Base-by-base conservation (phyloP, 148 eudicot species). In the Euryodendron excelsum region DNA sequence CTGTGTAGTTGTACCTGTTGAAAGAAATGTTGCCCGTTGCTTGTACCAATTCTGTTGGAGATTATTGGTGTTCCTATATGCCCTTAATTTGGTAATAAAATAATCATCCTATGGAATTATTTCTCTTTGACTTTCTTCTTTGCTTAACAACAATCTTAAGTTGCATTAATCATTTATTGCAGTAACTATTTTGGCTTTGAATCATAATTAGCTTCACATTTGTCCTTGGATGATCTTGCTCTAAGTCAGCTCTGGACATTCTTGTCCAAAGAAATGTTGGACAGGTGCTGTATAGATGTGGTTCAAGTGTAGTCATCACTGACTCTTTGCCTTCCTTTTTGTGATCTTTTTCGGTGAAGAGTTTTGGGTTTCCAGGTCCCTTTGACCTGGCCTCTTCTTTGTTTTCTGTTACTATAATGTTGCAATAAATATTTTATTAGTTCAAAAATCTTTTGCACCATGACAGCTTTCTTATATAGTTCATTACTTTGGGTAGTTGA, bases 401-500 rank as follows among this genome's bases (percentile, higher is more conserved):
- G n/a, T 33, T 65, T 33, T 5, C 39, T 18, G n/a, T 20, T 33
- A 65, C 69, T 33, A 37, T 28, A 23, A 67, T 2, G 39, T 7
- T 36, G 71, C 11, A 31, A 7, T 9, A 2, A 36, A 67, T 21
- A 37, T 67, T 41, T 12, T 39, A 39, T 36, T 39, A 23, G 17
- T n/a, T 67, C 4, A 4, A 36, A 36, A 39, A 67, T 15, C 28
- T 39, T 67, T 39, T 67, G 48, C 41, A 33, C 23, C 23, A 36
- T 67, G 23, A 20, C 48, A 30, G 53, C 14, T 11, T 27, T 69
- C 21, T 69, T 3, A 11, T 3, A 11, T 25, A 69, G 9, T n/a
- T 73, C 31, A 44, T 21, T 20, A 50, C 39, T 78, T 33, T 81
- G 7, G 33, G 30, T 27, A 37, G 67, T 50, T 65, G 59, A 79